Evolutionary conservation across 495 filamentous ascomycete species (phyloP).

Genomic region (Tuber microsphaerosporum): DNA sequence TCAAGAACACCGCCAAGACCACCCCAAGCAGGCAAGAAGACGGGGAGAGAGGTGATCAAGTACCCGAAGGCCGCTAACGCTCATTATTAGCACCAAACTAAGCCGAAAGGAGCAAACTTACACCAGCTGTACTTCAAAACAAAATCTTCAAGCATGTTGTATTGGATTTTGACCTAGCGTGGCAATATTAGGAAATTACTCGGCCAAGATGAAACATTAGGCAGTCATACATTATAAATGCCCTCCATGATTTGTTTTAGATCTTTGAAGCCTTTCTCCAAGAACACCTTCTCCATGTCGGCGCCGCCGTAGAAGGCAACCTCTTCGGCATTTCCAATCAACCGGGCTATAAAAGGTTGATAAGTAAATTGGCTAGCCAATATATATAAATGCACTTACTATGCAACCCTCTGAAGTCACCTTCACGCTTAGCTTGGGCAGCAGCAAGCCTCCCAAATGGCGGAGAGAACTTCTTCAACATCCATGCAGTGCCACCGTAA

Average conservation of each 20-base stretch:
- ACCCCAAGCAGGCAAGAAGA: conserved; percentile 93
- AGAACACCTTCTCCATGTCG: conserved; percentile 81
- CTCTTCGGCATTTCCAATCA: conserved; percentile 96
- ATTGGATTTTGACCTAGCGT: conserved; percentile 73
- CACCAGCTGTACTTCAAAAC: conserved; percentile 98
- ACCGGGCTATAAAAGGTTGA: conserved; percentile 44
- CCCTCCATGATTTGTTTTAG: conserved; percentile 92
- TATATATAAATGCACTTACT: conserved; percentile 43
- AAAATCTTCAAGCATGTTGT: conserved; percentile 98
- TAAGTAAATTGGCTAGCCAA: conserved; percentile 7
- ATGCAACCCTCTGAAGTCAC: conserved; percentile 85
- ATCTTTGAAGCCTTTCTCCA: conserved; percentile 83
- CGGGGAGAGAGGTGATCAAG: conserved; percentile 79
- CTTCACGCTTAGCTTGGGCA: conserved; percentile 85
- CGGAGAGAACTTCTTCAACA: conserved; percentile 78
- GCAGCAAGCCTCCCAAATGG: conserved; percentile 96
- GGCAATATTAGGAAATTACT: conserved; percentile 14
- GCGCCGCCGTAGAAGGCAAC: conserved; percentile 97
- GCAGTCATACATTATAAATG: conserved; percentile 60
- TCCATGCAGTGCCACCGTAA: conserved; percentile 84
- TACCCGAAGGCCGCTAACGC: conserved; percentile 69
- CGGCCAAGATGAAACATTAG: background rate
- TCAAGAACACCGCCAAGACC: conserved; percentile 68
- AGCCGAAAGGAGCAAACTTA: conserved; percentile 9
- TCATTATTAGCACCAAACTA: conserved; percentile 6